Percentiles rank a stretch among this genome's conserved stretches.
Evolutionary conservation across 2,329 filamentous ascomycete species (phyloP).

Genomic region (Chalaropsis thielavioides): DNA sequence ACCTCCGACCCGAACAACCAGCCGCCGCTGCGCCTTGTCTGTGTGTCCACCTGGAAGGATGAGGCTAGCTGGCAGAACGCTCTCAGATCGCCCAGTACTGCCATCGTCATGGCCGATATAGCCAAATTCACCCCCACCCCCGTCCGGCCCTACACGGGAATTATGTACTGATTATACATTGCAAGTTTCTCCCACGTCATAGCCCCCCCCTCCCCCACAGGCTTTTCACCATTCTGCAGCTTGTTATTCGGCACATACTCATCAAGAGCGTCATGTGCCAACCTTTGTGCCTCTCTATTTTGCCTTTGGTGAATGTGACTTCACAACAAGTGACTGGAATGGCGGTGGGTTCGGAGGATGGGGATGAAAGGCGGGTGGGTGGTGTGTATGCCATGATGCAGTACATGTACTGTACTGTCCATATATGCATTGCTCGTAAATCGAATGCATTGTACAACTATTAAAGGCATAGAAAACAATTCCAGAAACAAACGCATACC

Average conservation of each 20-base stretch:
- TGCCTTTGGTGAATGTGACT: background rate
- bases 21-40: conserved; percentile 20
- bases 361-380: too few relatives aligned
- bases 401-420: background rate
- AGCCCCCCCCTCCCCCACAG: background rate
- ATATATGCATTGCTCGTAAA: background rate
- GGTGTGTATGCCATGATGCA: background rate
- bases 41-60: conserved; percentile 24
- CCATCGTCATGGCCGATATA: conserved; percentile 24
- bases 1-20: conserved; percentile 18
- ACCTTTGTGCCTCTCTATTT: too few relatives aligned
- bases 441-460: background rate
- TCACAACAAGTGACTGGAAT: background rate
- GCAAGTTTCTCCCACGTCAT: background rate
- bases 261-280: too few relatives aligned
- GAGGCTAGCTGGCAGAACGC: conserved; percentile 21
- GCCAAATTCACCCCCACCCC: conserved; percentile 23
- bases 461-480: background rate
- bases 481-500: background rate
- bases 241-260: background rate
- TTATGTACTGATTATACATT: background rate
- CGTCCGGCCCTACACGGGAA: conserved; percentile 3
- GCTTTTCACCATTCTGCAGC: background rate
- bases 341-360: background rate
- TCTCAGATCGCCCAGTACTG: background rate